Percentiles rank a stretch among this genome's conserved stretches.
phyloP scores from a whole-genome alignment of 139 green algal species.

The Tetradesmus lagerheimii region DNA sequence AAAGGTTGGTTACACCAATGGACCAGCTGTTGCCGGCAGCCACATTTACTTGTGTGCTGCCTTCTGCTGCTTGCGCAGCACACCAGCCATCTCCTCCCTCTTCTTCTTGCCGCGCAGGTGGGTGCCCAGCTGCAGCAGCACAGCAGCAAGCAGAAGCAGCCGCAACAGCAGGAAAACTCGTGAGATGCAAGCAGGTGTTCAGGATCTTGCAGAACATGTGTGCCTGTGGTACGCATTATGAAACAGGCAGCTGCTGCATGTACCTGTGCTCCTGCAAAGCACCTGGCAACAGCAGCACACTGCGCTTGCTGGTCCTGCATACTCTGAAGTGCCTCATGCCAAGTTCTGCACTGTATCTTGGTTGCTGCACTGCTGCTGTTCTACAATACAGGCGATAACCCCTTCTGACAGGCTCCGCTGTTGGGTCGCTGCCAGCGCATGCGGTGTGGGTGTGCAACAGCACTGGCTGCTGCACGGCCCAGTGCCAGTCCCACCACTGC shows the following conservation, averaged over 20 bases:
- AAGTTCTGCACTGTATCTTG: neutral
- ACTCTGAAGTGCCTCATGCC: neutral
- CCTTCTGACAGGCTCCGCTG: neutral
- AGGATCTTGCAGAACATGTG: neutral
- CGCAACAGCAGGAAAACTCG: neutral
- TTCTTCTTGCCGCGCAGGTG: conserved; percentile 97
- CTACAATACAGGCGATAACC: neutral
- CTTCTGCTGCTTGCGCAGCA: conserved; percentile 90
- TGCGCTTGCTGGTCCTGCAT: neutral
- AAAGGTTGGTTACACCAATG: neutral
- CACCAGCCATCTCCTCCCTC: conserved; percentile 90
- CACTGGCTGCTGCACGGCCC: neutral
- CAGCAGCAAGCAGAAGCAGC: conserved; percentile 11
- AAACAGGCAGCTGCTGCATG: neutral
- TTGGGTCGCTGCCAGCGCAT: neutral
- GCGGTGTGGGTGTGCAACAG: neutral
- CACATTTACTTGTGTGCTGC: conserved; percentile 48
- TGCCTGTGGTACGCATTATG: neutral
- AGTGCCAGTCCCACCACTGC: neutral
- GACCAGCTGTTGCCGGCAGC: neutral
- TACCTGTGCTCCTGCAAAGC: neutral
- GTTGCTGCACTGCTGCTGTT: too few relatives aligned
- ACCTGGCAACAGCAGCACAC: neutral
- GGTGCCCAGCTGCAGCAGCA: conserved; percentile 88
- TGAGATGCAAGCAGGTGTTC: neutral